Conservation (phyloP, 192 early-diverging fungal genomes). For the Podila clonocystis region DNA sequence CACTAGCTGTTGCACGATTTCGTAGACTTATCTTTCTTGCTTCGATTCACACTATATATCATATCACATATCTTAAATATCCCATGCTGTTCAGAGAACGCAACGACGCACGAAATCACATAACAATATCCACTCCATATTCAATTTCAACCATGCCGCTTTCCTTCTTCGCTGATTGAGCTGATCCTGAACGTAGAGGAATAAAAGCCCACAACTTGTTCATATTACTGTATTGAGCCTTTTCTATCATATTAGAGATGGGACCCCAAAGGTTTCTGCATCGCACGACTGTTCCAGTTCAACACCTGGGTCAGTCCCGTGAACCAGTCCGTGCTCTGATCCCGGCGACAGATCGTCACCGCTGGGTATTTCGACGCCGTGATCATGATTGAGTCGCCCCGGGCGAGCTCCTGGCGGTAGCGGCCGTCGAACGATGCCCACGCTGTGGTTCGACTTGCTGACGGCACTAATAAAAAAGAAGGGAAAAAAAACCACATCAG, state of each 20-base stretch:
- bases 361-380: slow-evolving; percentile 87
- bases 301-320: slow-evolving; percentile 78
- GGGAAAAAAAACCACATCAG: not conserved
- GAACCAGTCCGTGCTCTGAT: slow-evolving; percentile 91
- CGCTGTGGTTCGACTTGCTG: slow-evolving; percentile 70
- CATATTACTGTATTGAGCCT: no score
- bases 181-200: no score
- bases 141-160: no score
- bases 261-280: slow-evolving; percentile 80
- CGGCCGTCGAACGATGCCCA: slow-evolving; percentile 96
- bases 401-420: slow-evolving; percentile 81
- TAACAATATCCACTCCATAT: no score
- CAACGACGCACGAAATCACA: no score
- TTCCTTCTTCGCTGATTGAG: no score
- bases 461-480: slow-evolving; percentile 22
- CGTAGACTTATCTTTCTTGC: not conserved
- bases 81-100: no score
- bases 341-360: slow-evolving; percentile 77
- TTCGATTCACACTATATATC: no score
- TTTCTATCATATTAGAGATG: slow-evolving; percentile 18
- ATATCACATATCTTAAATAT: no score
- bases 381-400: slow-evolving; percentile 84
- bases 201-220: no score
- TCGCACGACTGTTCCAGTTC: slow-evolving; percentile 90
- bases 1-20: not conserved